These are phyloP conservation scores for Parasitella parasitica DNA, from an alignment of 371 early-diverging fungal species.

Conservation along the genomic window DNA sequence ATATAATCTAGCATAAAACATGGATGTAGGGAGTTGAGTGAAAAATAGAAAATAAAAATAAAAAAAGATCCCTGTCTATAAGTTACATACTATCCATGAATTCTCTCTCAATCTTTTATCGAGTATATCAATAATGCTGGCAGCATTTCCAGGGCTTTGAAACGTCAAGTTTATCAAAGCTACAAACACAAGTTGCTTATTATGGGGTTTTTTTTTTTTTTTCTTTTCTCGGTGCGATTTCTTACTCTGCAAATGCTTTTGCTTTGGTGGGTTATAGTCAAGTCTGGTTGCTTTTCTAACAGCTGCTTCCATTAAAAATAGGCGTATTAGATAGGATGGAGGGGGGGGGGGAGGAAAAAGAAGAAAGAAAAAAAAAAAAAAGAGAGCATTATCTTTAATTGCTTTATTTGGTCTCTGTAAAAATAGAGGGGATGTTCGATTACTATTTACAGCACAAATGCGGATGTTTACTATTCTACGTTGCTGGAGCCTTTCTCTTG, in stretches of 20 bases:
- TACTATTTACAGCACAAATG: neutral
- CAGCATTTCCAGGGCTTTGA: constrained; percentile 53
- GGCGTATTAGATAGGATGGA: neutral
- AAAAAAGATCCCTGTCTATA: no score
- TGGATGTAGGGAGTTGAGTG: neutral
- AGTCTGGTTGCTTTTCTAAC: constrained; percentile 77
- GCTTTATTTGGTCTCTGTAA: neutral
- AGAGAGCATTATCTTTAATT: neutral
- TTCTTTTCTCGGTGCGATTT: neutral
- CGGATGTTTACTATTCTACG: neutral
- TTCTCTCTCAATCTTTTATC: constrained; percentile 66
- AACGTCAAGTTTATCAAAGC: constrained; percentile 51
- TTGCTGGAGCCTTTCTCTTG: neutral
- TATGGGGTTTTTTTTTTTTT: neutral
- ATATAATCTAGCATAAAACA: constrained; percentile 65
- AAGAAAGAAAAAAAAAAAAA: neutral
- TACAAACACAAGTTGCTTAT: constrained; percentile 2
- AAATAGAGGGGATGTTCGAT: neutral
- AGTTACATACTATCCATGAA: constrained; percentile 74
- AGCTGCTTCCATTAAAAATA: constrained; percentile 68
- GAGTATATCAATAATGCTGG: constrained; percentile 58
- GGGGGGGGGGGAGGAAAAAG: no score
- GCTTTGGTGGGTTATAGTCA: constrained; percentile 77
- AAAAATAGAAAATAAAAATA: neutral
- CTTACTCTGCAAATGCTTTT: constrained; percentile 84